These are phyloP conservation scores for Hansfordia pulvinata DNA, from an alignment of 2,329 filamentous ascomycete species.

Conservation along the genomic window DNA sequence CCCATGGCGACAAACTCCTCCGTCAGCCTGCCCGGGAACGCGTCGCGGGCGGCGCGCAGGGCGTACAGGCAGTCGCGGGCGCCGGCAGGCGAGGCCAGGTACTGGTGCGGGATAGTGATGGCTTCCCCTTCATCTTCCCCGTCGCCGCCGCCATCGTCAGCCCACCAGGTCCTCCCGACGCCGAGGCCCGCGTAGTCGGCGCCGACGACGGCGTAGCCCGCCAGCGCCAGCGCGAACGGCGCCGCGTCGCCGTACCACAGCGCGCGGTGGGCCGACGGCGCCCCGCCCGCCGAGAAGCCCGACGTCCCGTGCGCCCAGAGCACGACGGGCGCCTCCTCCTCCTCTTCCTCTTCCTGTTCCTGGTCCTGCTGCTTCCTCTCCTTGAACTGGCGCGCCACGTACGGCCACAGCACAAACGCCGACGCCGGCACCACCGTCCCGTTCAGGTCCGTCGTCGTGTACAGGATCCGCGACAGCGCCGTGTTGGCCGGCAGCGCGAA, in stretches of 20 bases:
- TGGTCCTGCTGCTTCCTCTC: no score
- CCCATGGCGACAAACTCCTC: slow-evolving; percentile 28
- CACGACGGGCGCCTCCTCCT: slow-evolving; percentile 16
- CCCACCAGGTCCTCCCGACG: slow-evolving; percentile 15
- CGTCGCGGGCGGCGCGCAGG: slow-evolving; percentile 23
- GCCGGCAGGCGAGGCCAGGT: slow-evolving; percentile 19
- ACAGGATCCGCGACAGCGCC: slow-evolving; percentile 33
- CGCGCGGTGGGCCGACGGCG: slow-evolving; percentile 26
- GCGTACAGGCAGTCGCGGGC: slow-evolving; percentile 29
- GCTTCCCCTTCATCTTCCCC: no score
- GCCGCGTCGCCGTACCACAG: no score
- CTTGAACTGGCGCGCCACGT: slow-evolving; percentile 6
- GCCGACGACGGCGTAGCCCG: slow-evolving; percentile 28
- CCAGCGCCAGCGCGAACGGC: slow-evolving; percentile 24
- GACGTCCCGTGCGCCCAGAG: slow-evolving; percentile 30
- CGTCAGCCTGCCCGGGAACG: slow-evolving; percentile 21
- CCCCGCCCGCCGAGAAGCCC: slow-evolving; percentile 22
- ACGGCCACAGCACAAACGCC: slow-evolving; percentile 36
- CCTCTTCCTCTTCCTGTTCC: neutral
- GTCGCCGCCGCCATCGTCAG: no score
- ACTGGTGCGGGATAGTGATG: slow-evolving; percentile 23
- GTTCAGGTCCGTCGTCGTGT: slow-evolving; percentile 28
- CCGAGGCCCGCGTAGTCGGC: slow-evolving; percentile 31
- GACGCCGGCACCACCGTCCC: slow-evolving; percentile 30
- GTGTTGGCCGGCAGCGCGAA: slow-evolving; percentile 26